phyloP scores from a whole-genome alignment of 139 green algal species.

The Pseudopediastrum boryanum region DNA sequence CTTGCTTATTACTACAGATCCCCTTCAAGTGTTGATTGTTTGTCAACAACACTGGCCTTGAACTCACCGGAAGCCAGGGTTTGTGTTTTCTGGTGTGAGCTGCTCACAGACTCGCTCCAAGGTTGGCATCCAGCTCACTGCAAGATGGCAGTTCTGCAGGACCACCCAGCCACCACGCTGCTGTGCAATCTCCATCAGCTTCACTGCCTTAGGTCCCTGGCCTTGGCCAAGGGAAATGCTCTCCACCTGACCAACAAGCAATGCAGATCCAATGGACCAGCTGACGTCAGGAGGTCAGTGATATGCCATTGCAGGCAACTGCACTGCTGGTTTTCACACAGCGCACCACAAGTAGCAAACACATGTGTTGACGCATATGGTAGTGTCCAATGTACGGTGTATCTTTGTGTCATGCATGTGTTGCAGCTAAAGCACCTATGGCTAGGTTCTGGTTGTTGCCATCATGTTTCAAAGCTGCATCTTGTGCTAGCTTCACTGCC shows the following conservation, averaged over 20 bases:
- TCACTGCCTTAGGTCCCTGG: conserved; percentile 80
- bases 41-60: neutral
- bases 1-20: neutral
- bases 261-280: neutral
- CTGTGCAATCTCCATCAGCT: conserved; percentile 64
- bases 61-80: conserved; percentile 48
- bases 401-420: too few species aligned
- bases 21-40: neutral
- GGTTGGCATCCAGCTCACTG: conserved; percentile 68
- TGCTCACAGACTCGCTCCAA: conserved; percentile 80
- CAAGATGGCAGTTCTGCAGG: conserved; percentile 85
- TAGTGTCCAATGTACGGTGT: too few species aligned
- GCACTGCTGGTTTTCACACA: too few species aligned
- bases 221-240: conserved; percentile 75
- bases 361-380: too few species aligned
- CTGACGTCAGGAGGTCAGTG: too few species aligned
- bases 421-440: too few species aligned
- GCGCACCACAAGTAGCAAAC: too few species aligned
- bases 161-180: conserved; percentile 75
- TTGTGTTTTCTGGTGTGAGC: conserved; percentile 62
- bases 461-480: too few species aligned
- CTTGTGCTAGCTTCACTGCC: too few species aligned
- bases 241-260: conserved; percentile 33
- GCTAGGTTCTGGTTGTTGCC: too few species aligned
- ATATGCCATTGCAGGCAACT: too few species aligned